A percentile compares a stretch with the other conserved stretches of the same genome.
Evolutionary conservation across 805 yeast species (phyloP).

Genomic region (Cyberlindnera saturnus): DNA sequence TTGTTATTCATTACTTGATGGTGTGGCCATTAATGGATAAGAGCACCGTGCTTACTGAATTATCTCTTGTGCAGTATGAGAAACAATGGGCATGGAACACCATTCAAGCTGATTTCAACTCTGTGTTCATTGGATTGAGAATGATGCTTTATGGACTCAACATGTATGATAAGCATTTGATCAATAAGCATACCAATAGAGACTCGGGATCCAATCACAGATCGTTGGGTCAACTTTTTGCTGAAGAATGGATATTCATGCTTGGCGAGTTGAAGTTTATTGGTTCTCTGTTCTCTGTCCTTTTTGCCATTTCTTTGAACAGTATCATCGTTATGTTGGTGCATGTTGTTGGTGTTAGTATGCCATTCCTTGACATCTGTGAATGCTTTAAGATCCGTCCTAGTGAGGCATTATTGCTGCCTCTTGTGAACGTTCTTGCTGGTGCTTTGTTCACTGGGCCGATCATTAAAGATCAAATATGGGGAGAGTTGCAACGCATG

Average conservation of each 20-base stretch:
- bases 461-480: neutral
- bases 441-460: neutral
- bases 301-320: no score
- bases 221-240: no score
- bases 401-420: no score
- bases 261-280: no score
- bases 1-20: neutral
- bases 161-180: slow-evolving; percentile 14
- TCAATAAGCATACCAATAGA: slow-evolving; percentile 16
- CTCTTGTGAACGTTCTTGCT: neutral
- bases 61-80: neutral
- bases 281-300: no score
- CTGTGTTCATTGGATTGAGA: slow-evolving; percentile 17
- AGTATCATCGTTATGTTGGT: no score
- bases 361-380: no score
- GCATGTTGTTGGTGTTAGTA: no score
- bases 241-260: no score
- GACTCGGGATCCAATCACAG: neutral
- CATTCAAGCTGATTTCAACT: neutral
- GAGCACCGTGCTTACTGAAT: no score
- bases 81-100: neutral
- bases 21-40: no score
- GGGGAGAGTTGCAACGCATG: slow-evolving; percentile 3
- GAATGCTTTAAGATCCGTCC: no score
- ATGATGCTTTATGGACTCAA: slow-evolving; percentile 11